Evolutionary conservation across 306 rosid species (phyloP), one percentile per base, ranked within the genome.

Genomic region (Fragaria iinumae): DNA sequence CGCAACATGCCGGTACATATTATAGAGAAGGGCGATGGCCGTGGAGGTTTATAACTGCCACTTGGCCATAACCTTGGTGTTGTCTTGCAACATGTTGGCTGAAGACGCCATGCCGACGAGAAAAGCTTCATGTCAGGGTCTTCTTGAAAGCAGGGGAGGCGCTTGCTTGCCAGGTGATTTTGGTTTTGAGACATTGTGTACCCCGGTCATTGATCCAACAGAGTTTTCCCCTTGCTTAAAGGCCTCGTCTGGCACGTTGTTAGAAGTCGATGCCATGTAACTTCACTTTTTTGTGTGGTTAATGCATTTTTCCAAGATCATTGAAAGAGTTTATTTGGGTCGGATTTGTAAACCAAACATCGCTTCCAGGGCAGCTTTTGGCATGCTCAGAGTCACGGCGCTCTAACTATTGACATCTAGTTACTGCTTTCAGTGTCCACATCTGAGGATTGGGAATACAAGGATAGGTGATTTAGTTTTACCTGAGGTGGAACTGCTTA

Each of bases 1-100:
- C 69, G 83, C 71, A 81, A 73, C 86, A 75, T 83, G 75, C 83
- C 76, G 81, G 83, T 85, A 84, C 87, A 71, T 81, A 67, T 81
- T 84, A 76, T 72, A 87, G 74, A 68, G 75, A 47, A 7, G 62
- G 63, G 65, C 69, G 45, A 78, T 72, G 79, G 85, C 74, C 68
- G 63, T 76, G 77, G 53, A 74, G 84, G 62, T 74, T 79, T 83
- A 70, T 39, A 69, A 70, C 75, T 76, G 80, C 83, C 73, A 50
- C 73, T 73, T 32, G 75, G 69, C 81, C 69, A 29, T 77, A 71
- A 56, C 80, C 81, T 67, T 69, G 65, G 75, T 17, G 78, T 80
- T 75, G 78, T 49, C 72, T 67, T 70, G 9, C 32, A 41, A 78
- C 62, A 65, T 29, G 62, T 25, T 44, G 36, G 36, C 69, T 76